These are phyloP conservation scores for Inonotus hispidus DNA, from an alignment of 1,284 basidiomycete genomes.

Conservation along the genomic window DNA sequence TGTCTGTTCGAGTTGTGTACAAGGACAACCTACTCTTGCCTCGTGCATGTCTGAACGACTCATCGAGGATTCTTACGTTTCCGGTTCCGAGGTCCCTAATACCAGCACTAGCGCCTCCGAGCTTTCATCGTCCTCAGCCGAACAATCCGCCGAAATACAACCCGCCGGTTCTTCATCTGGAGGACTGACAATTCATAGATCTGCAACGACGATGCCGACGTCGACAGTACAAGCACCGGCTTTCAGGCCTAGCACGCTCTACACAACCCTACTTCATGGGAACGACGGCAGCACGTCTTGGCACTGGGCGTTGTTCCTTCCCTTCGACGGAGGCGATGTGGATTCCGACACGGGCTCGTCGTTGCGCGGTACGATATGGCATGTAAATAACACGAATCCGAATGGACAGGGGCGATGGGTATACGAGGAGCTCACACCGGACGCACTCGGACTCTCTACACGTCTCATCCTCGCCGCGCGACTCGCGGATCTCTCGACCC, in stretches of 20 bases:
- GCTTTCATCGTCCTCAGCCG: background rate
- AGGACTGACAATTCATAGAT: background rate
- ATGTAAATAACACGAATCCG: background rate
- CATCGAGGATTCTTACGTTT: background rate
- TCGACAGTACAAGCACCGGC: background rate
- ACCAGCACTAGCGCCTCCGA: background rate
- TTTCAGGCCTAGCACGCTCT: constrained; percentile 3
- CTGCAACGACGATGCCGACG: background rate
- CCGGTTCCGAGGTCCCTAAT: background rate
- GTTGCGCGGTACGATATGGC: background rate
- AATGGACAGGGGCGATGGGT: background rate
- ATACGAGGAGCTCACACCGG: constrained; percentile 4
- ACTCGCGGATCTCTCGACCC: background rate
- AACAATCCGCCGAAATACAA: background rate
- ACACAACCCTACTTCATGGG: background rate
- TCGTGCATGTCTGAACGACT: background rate
- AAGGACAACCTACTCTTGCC: background rate
- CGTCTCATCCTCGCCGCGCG: constrained; percentile 8
- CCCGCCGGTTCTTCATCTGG: background rate
- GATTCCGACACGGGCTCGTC: background rate
- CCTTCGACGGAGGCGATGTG: background rate
- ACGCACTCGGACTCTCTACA: background rate
- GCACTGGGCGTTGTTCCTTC: constrained; percentile 6
- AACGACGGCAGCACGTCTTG: background rate
- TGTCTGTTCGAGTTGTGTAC: background rate